A percentile compares a stretch with the other conserved stretches of the same genome.
Evolutionary conservation across 345 rosid species (phyloP).

Genomic region (Populus alba): DNA sequence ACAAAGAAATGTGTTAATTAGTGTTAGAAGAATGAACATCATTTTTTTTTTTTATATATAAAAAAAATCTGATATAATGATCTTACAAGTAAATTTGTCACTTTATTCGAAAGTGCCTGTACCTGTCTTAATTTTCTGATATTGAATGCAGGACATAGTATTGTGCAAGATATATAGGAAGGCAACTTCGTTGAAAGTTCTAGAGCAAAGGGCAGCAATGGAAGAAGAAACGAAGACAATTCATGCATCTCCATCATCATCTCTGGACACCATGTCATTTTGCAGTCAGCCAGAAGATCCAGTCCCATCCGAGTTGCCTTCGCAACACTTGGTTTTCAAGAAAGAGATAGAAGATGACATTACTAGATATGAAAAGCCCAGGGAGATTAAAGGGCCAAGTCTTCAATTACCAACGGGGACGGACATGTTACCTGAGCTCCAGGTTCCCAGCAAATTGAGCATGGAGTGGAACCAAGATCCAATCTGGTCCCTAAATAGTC

Average conservation of each 20-base stretch:
- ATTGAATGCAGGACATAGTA: conserved; percentile 65
- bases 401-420: conserved; percentile 46
- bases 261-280: conserved; percentile 39
- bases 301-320: conserved; percentile 2
- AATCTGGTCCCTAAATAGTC: conserved; percentile 51
- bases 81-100: too few species aligned
- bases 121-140: not conserved
- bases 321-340: conserved; percentile 33
- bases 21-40: not conserved
- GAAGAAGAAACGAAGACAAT: conserved; percentile 45
- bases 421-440: conserved; percentile 57
- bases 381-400: conserved; percentile 22
- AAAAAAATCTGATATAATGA: not conserved
- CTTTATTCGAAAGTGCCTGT: not conserved
- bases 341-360: conserved; percentile 32
- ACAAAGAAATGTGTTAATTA: not conserved
- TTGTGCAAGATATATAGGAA: conserved; percentile 87
- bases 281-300: conserved; percentile 42
- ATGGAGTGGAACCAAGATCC: conserved; percentile 73
- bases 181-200: conserved; percentile 80
- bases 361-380: not conserved
- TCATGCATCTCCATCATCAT: conserved; percentile 38
- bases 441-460: conserved; percentile 48
- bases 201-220: conserved; percentile 79
- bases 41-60: not conserved